Base-by-base conservation (phyloP, 1,284 basidiomycete species). In the Thelephora terrestris region DNA sequence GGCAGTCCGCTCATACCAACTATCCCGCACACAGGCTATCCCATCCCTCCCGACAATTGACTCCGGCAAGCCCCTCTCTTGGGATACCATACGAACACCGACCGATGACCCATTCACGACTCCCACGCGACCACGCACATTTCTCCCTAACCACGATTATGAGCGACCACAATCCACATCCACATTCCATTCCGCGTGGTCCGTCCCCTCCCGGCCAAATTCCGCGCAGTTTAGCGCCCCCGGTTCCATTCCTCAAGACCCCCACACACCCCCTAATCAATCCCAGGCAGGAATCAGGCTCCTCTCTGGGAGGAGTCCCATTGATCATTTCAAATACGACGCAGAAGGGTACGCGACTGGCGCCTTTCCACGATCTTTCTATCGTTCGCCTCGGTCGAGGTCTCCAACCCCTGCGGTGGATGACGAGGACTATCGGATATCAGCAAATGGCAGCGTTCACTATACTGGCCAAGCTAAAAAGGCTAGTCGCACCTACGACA, bases 361-460 rank as follows among this genome's bases (percentile, higher is more conserved):
- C 5, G 68, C 71, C 48, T 64, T 72, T 54, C 68, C 76, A 9
- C 74, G 73, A n/a, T 62, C 71, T 17, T 62, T 69, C 4, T 73
- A 71, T 54, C 64, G 55, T 9, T 64, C 69, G 14, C 70, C 79
- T 29, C 75, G 80, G 45, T 85, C 83, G 18, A 75, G 83, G 20
- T 85, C 84, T 3, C 83, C 83, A 0, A 85, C 84, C 2, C 81
- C 83, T 7, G 77, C 78, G 6, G 73, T 74, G 12, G 82, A 82
- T 40, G 79, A 84, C 39, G 83, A 84, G 51, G 80, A 80, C 56
- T 83, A 83, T 51, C 70, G 71, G 50, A 67, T 80, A 24, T 71
- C 75, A 6, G 75, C 68, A 16, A 66, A 78, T 49, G 72, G 72
- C 36, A 74, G 74, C 49, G 60, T 76, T 21, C 75, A 80, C 51